Evolutionary conservation across 2,329 filamentous ascomycete genomes (phyloP).

Genomic region (Paecilomyces formosus): DNA sequence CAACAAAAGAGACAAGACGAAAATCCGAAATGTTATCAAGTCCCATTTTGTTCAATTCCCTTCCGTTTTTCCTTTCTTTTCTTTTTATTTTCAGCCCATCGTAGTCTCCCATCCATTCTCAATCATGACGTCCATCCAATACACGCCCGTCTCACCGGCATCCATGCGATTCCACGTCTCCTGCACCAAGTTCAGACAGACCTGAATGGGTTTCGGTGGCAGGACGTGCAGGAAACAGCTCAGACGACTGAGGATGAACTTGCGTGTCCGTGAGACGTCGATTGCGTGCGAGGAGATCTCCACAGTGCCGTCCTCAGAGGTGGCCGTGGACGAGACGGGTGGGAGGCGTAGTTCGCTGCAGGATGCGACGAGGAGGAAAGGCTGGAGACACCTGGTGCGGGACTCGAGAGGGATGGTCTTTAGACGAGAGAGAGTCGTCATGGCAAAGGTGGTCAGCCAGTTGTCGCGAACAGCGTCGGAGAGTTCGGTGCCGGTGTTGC

Average conservation of each 20-base stretch:
- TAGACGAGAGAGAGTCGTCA: slow-evolving; percentile 44
- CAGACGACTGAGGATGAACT: slow-evolving; percentile 44
- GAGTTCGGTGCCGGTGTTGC: slow-evolving; percentile 17
- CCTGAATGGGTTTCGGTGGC: slow-evolving; percentile 45
- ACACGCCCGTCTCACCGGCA: slow-evolving; percentile 36
- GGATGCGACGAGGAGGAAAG: slow-evolving; percentile 44
- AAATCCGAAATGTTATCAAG: no score
- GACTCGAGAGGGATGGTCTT: slow-evolving; percentile 46
- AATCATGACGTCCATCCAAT: slow-evolving; percentile 52
- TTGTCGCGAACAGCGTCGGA: slow-evolving; percentile 16
- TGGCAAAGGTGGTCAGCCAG: slow-evolving; percentile 45
- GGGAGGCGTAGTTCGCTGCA: slow-evolving; percentile 45
- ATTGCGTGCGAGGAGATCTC: slow-evolving; percentile 32
- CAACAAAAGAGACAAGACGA: slow-evolving; percentile 4
- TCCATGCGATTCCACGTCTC: slow-evolving; percentile 49
- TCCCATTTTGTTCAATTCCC: no score
- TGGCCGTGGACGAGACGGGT: slow-evolving; percentile 17
- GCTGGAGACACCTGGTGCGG: slow-evolving; percentile 47
- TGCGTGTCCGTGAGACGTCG: slow-evolving; percentile 40
- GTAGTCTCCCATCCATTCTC: slow-evolving; percentile 52
- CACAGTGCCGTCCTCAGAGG: slow-evolving; percentile 13
- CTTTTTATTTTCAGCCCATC: slow-evolving; percentile 33
- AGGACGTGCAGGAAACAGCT: slow-evolving; percentile 39
- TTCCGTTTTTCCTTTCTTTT: background rate
- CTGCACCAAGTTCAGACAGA: slow-evolving; percentile 44